Evolutionary conservation across 2,329 filamentous ascomycete genomes (phyloP), one percentile per base, ranked within the genome.

Genomic region (Exophiala sp.): DNA sequence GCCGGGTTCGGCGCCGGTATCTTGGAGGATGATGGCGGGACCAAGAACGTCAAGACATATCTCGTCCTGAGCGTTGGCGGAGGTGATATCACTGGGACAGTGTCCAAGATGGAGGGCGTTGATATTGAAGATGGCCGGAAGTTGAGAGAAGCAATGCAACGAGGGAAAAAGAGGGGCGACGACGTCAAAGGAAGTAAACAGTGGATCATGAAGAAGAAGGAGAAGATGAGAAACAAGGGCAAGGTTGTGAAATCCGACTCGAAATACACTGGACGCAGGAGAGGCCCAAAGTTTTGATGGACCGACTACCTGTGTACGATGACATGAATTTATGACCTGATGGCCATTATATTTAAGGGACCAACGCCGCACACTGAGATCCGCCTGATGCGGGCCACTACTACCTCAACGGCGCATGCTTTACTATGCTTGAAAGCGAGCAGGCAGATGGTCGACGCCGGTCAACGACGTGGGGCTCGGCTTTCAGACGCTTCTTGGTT

Each of bases 41-140:
- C 93, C 30, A 98, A 98, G 77, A 96, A 90, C 65, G 82, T 85
- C 60, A 98, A 98, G 75, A 75, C 94, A n/a, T 98, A 98, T 66
- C 76, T 98, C 2, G 91, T 98, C 0, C 72, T 98, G 24, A 96
- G 89, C 0, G 93, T 95, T 1, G 93, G 91, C 24, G 81, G 80
- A 1, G 85, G 86, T 7, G 90, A 95, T 65, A 96, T 98, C 57
- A 96, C 90, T 0, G 86, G 87, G 4, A 86, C 95, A 2, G 88
- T 98, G 10, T 78, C 83, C 52, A 88, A 86, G 1, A 88, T 97
- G 88, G 86, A 93, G 16, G 85, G 78, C 34, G 88, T 97, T 5
- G 87, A 93, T 65, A 80, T 95, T 7, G 65, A 87, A 60, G 89
- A 95, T 66, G 74, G 79, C 16, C 69, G 81, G 56, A 79, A 77